Conservation (phyloP, 352 stramenopile genomes). For the Pythium grandisporangium region DNA sequence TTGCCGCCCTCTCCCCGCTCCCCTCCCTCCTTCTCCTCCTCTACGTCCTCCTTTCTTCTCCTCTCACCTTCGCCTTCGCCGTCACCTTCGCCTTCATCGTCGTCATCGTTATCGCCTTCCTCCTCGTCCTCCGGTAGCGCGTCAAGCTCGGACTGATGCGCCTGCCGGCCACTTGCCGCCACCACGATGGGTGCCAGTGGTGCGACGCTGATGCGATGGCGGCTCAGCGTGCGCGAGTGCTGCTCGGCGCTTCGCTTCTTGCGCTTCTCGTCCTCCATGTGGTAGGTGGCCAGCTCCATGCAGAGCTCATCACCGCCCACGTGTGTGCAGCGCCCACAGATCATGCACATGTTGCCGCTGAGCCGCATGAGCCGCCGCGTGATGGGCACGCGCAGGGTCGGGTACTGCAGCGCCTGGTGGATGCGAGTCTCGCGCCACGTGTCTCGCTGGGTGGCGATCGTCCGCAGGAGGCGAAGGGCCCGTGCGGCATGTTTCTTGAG, state of each 20-base stretch:
- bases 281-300: constrained; percentile 59
- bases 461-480: constrained; percentile 32
- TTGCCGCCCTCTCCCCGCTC: too few relatives aligned
- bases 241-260: constrained; percentile 36
- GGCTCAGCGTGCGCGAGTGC: constrained; percentile 23
- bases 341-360: constrained; percentile 70
- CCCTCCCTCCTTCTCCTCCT: neutral
- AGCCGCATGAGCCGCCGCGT: constrained; percentile 80
- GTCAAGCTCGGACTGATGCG: too few relatives aligned
- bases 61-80: constrained; percentile 3
- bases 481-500: constrained; percentile 45
- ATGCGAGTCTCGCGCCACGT: constrained; percentile 71
- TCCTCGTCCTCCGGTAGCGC: too few relatives aligned
- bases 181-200: too few relatives aligned
- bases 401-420: constrained; percentile 56
- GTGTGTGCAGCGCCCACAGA: constrained; percentile 61
- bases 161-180: too few relatives aligned
- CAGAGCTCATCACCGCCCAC: constrained; percentile 71
- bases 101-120: constrained; percentile 9
- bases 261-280: constrained; percentile 55
- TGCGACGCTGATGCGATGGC: constrained; percentile 40
- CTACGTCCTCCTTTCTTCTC: constrained; percentile 3
- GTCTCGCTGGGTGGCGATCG: constrained; percentile 44
- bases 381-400: constrained; percentile 59
- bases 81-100: constrained; percentile 3